A percentile compares a stretch with the other conserved stretches of the same genome.
These are phyloP conservation scores for Hyphopichia buzzinii DNA, from an alignment of 1,139 yeast genomes.

Conservation along the genomic window DNA sequence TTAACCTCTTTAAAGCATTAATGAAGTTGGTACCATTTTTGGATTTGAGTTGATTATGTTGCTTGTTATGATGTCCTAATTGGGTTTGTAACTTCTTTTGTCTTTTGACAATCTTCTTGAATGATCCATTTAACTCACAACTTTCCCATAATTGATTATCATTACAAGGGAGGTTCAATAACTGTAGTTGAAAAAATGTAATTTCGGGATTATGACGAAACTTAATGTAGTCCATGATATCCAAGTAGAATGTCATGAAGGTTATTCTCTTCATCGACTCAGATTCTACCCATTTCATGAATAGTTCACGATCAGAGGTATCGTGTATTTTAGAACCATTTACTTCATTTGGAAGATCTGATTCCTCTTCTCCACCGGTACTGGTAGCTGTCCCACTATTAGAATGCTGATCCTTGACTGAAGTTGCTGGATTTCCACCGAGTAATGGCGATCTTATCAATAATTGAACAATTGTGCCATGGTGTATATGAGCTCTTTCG, in stretches of 20 bases:
- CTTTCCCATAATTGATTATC: slow-evolving; percentile 72
- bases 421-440: slow-evolving; percentile 58
- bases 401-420: slow-evolving; percentile 16
- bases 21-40: slow-evolving; percentile 33
- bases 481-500: slow-evolving; percentile 75
- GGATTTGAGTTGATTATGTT: slow-evolving; percentile 2
- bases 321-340: slow-evolving; percentile 14
- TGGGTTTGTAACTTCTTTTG: slow-evolving; percentile 31
- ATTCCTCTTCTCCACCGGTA: slow-evolving; percentile 32
- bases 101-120: slow-evolving; percentile 36
- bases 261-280: slow-evolving; percentile 80
- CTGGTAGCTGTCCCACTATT: slow-evolving; percentile 24
- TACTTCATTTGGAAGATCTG: slow-evolving; percentile 24
- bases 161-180: slow-evolving; percentile 70
- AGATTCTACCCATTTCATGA: slow-evolving; percentile 65
- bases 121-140: slow-evolving; percentile 38
- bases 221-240: slow-evolving; percentile 74
- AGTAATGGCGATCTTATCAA: slow-evolving; percentile 71
- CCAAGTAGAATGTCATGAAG: slow-evolving; percentile 75
- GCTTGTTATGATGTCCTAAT: slow-evolving; percentile 3
- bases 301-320: slow-evolving; percentile 28
- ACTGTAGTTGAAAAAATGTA: slow-evolving; percentile 70
- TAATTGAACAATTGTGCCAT: slow-evolving; percentile 72
- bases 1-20: slow-evolving; percentile 31
- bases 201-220: slow-evolving; percentile 74